Evolutionary conservation across 306 rosid genomes (phyloP).

Genomic region (Senna tora): DNA sequence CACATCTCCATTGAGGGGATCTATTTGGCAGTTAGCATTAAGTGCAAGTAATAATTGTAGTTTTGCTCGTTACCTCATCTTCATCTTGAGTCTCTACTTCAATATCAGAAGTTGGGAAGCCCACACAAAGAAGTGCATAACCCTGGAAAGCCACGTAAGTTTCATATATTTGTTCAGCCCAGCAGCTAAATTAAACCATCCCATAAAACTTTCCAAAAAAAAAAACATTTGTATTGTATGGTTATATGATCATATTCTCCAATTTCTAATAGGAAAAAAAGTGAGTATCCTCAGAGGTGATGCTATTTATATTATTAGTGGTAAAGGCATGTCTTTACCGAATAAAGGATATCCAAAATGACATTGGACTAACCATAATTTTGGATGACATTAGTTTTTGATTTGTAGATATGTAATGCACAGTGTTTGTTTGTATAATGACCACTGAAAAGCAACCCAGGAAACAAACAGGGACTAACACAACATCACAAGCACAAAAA

Average conservation of each 20-base stretch:
- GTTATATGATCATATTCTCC: background rate
- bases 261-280: slow-evolving; percentile 2
- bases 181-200: slow-evolving; percentile 28
- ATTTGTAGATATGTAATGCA: slow-evolving; percentile 24
- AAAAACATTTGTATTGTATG: background rate
- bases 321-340: slow-evolving; percentile 9
- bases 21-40: slow-evolving; percentile 20
- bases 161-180: slow-evolving; percentile 24
- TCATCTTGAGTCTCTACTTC: slow-evolving; percentile 99
- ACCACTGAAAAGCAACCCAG: slow-evolving; percentile 12
- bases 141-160: slow-evolving; percentile 63
- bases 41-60: slow-evolving; percentile 19
- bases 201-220: background rate
- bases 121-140: slow-evolving; percentile 97
- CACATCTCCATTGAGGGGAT: background rate
- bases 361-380: slow-evolving; percentile 20
- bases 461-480: slow-evolving; percentile 19
- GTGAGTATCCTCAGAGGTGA: background rate
- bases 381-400: background rate
- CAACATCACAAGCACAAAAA: background rate
- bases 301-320: slow-evolving; percentile 12
- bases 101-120: slow-evolving; percentile 86
- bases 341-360: slow-evolving; percentile 3
- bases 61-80: slow-evolving; percentile 75
- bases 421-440: slow-evolving; percentile 13